These are phyloP conservation scores for Spathaspora sp. DNA, from an alignment of 1,139 yeast genomes.

Conservation along the genomic window DNA sequence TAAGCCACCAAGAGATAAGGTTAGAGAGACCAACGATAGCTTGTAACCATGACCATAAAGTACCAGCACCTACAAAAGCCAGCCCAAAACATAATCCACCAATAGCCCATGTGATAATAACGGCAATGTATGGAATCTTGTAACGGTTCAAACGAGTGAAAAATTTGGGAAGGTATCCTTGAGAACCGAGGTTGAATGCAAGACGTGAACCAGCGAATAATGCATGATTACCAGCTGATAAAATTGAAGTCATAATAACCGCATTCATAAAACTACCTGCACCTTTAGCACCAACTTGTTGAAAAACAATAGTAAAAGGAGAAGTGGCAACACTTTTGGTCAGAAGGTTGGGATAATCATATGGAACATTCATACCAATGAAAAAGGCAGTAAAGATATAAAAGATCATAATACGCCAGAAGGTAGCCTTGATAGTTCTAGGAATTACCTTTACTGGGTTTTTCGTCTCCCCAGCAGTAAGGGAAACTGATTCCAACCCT, in stretches of 20 bases:
- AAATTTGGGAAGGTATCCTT: conserved; percentile 39
- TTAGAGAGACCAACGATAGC: conserved; percentile 45
- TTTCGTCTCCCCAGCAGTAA: conserved; percentile 66
- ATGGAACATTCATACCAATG: conserved; percentile 46
- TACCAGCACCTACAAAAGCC: conserved; percentile 44
- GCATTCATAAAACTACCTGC: conserved; percentile 47
- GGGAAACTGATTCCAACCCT: conserved; percentile 63
- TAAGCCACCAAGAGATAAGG: conserved; percentile 44
- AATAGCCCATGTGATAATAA: conserved; percentile 38
- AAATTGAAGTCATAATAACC: conserved; percentile 41
- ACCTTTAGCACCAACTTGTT: conserved; percentile 47
- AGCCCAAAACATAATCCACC: conserved; percentile 47
- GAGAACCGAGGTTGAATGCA: conserved; percentile 41
- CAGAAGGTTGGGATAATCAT: conserved; percentile 38
- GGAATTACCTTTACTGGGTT: conserved; percentile 61
- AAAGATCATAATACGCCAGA: conserved; percentile 47
- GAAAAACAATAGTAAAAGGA: conserved; percentile 66
- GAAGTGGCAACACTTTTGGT: conserved; percentile 51
- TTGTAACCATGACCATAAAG: conserved; percentile 47
- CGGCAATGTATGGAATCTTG: conserved; percentile 41
- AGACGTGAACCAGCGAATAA: conserved; percentile 45
- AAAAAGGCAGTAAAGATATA: conserved; percentile 43
- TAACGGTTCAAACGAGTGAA: conserved; percentile 35
- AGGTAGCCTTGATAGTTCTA: conserved; percentile 56
- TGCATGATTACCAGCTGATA: conserved; percentile 51